These are phyloP conservation scores for Asterochloris erici DNA, from an alignment of 139 green algal species.

Conservation along the genomic window DNA sequence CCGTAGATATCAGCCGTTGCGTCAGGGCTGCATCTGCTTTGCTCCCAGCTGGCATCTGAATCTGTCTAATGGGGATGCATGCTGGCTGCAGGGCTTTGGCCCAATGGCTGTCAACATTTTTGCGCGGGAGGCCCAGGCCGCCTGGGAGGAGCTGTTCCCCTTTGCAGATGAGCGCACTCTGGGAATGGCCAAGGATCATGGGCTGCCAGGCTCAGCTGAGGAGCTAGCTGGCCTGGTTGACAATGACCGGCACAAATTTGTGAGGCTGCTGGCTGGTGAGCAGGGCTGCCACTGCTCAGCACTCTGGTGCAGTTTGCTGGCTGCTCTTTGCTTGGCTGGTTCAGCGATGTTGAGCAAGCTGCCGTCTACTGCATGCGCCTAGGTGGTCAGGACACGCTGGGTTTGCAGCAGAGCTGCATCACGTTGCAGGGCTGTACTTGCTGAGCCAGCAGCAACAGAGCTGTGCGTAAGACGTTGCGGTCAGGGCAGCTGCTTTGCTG, in stretches of 20 bases:
- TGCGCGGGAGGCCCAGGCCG: slow-evolving; percentile 6
- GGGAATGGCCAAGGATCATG: slow-evolving; percentile 6
- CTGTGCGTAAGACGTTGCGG: too few relatives aligned
- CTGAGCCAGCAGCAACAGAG: too few relatives aligned
- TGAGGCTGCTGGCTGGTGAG: slow-evolving; percentile 5
- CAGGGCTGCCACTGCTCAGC: too few relatives aligned
- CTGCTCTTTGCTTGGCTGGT: too few relatives aligned
- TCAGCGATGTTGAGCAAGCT: too few relatives aligned
- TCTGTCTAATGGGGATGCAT: not conserved
- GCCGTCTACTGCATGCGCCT: too few relatives aligned
- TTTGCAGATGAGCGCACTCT: slow-evolving; percentile 18
- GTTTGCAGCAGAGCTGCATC: too few relatives aligned
- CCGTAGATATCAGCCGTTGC: not conserved
- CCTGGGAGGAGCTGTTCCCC: slow-evolving; percentile 22
- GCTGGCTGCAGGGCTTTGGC: slow-evolving; percentile 13
- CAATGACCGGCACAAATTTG: slow-evolving; percentile 16
- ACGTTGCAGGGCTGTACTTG: too few relatives aligned
- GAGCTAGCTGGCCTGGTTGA: slow-evolving; percentile 10
- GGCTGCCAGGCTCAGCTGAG: not conserved
- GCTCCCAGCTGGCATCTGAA: not conserved
- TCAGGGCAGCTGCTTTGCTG: too few relatives aligned
- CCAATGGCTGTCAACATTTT: slow-evolving; percentile 16
- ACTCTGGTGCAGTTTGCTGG: too few relatives aligned
- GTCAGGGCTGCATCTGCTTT: not conserved
- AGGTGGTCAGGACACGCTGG: too few relatives aligned